Percentiles rank a stretch among this genome's conserved stretches.
Conservation (phyloP, 305 asterid genomes). For the Plantago rigida region DNA sequence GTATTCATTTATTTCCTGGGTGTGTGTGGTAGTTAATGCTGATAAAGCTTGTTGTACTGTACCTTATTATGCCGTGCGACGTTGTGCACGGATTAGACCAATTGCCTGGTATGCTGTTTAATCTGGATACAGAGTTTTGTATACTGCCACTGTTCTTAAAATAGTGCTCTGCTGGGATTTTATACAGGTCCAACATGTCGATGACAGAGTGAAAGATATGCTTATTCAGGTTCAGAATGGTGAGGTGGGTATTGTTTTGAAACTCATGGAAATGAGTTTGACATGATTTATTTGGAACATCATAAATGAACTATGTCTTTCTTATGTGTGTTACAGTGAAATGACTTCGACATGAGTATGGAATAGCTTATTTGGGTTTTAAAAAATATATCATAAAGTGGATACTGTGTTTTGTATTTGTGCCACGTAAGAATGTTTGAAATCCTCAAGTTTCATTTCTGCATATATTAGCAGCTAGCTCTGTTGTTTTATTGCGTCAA, state of each 20-base stretch:
- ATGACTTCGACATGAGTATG: too few species aligned
- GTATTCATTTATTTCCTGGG: too few species aligned
- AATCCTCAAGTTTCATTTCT: constrained; percentile 13
- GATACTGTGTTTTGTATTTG: not conserved
- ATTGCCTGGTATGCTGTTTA: constrained; percentile 5
- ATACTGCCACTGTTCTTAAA: not conserved
- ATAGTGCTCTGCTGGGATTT: constrained; percentile 10
- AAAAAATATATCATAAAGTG: not conserved
- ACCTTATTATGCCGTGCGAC: constrained; percentile 13
- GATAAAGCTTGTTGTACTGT: not conserved
- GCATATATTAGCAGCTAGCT: not conserved
- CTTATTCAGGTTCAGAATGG: constrained; percentile 58
- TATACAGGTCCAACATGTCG: constrained; percentile 59
- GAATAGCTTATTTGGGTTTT: too few species aligned
- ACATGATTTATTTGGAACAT: not conserved
- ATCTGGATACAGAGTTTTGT: not conserved
- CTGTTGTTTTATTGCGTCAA: not conserved
- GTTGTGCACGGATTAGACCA: not conserved
- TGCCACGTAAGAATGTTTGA: constrained; percentile 7
- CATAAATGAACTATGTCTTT: too few species aligned
- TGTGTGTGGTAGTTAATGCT: too few species aligned
- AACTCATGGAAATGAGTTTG: not conserved
- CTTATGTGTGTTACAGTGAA: too few species aligned
- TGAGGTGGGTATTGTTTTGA: constrained; percentile 44
- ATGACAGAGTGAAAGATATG: constrained; percentile 58